phyloP scores from a whole-genome alignment of 2,329 filamentous ascomycete species.

The Dendrostoma leiphaemia region DNA sequence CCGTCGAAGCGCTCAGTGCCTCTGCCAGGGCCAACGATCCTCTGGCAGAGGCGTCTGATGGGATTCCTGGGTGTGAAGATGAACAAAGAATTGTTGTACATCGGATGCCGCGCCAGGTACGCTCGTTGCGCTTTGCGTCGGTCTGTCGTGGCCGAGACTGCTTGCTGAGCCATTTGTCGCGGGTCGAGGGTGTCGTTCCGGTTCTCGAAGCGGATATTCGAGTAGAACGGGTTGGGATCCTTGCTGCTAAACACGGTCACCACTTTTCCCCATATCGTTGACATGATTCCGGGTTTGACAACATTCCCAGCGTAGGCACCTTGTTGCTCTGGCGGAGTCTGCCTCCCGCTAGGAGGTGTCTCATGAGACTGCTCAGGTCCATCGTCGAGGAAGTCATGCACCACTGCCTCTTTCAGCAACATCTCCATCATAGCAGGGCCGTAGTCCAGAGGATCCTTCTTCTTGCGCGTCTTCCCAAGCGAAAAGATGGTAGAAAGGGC shows the following conservation, averaged over 20 bases:
- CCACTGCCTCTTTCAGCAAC: constrained; percentile 93
- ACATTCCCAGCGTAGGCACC: constrained; percentile 33
- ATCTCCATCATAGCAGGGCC: constrained; percentile 91
- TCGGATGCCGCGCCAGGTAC: constrained; percentile 82
- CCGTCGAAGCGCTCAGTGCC: constrained; percentile 86
- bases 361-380: constrained; percentile 46
- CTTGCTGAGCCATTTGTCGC: constrained; percentile 84
- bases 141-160: constrained; percentile 77
- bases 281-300: constrained; percentile 57
- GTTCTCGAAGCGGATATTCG: constrained; percentile 66
- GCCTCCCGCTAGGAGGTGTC: constrained; percentile 32
- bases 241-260: constrained; percentile 55
- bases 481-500: constrained; percentile 71
- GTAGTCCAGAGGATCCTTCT: constrained; percentile 84
- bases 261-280: constrained; percentile 60
- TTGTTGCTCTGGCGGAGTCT: constrained; percentile 30
- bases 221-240: constrained; percentile 95
- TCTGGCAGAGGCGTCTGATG: constrained; percentile 79
- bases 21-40: constrained; percentile 85
- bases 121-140: constrained; percentile 87
- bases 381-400: constrained; percentile 90
- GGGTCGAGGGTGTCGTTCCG: constrained; percentile 80
- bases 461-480: constrained; percentile 56
- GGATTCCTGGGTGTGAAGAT: constrained; percentile 78
- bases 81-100: constrained; percentile 89